Percentiles rank a stretch among this genome's conserved stretches.
These are phyloP conservation scores for Candida buenavistaensis DNA, from an alignment of 1,139 yeast species.

Conservation along the genomic window DNA sequence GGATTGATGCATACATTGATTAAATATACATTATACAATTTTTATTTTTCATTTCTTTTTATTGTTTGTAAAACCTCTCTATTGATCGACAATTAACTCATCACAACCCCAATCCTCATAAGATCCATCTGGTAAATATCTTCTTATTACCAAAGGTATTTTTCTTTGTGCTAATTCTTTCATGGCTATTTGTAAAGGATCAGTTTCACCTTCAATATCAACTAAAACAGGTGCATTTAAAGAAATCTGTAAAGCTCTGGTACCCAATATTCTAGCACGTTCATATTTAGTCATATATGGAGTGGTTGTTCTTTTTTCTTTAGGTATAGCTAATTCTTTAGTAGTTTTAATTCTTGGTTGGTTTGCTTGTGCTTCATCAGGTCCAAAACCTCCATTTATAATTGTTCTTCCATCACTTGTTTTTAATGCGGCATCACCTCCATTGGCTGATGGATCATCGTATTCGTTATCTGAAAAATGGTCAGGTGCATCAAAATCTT, in stretches of 20 bases:
- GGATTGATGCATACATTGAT: slow-evolving; percentile 57
- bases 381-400: slow-evolving; percentile 66
- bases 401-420: slow-evolving; percentile 76
- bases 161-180: slow-evolving; percentile 93
- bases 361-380: slow-evolving; percentile 51
- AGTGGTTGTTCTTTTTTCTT: slow-evolving; percentile 86
- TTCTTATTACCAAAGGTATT: slow-evolving; percentile 91
- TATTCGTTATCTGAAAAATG: slow-evolving; percentile 70
- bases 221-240: slow-evolving; percentile 98
- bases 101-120: slow-evolving; percentile 99
- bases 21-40: slow-evolving; percentile 13
- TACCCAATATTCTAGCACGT: slow-evolving; percentile 94
- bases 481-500: slow-evolving; percentile 75
- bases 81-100: slow-evolving; percentile 88
- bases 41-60: slow-evolving; percentile 14
- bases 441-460: slow-evolving; percentile 24
- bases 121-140: slow-evolving; percentile 95
- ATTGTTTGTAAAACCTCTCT: slow-evolving; percentile 22
- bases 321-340: slow-evolving; percentile 84
- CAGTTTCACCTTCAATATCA: slow-evolving; percentile 98
- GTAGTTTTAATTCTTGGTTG: slow-evolving; percentile 47
- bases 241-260: slow-evolving; percentile 93
- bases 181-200: slow-evolving; percentile 97
- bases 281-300: slow-evolving; percentile 99
- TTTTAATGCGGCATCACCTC: slow-evolving; percentile 50